These are phyloP conservation scores for Umbelopsis ramanniana DNA, from an alignment of 192 early-diverging fungal species.

Conservation along the genomic window DNA sequence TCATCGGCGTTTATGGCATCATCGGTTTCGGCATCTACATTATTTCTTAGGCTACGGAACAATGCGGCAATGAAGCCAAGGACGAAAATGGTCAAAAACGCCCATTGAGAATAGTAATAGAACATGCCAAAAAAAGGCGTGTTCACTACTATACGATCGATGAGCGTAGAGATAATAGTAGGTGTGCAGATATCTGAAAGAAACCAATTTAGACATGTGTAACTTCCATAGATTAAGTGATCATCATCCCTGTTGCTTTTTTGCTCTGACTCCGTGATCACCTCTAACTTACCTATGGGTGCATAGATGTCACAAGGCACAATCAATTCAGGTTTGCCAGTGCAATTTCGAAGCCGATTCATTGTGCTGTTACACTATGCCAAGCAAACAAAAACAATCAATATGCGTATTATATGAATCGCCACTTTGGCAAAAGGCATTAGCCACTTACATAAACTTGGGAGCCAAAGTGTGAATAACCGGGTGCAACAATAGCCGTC, in stretches of 20 bases:
- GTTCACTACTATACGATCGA: constrained; percentile 50
- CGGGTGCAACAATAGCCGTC: constrained; percentile 61
- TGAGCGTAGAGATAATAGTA: constrained; percentile 54
- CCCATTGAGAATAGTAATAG: constrained; percentile 61
- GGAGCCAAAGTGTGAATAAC: constrained; percentile 65
- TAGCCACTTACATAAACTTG: constrained; percentile 62
- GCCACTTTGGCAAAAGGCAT: not conserved
- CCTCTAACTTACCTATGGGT: constrained; percentile 42
- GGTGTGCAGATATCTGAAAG: constrained; percentile 57
- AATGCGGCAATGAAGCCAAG: constrained; percentile 46
- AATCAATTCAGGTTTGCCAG: constrained; percentile 51
- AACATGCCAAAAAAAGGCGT: constrained; percentile 58
- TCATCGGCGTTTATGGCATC: constrained; percentile 46
- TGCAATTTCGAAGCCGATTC: constrained; percentile 45
- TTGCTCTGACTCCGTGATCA: not conserved
- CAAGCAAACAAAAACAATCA: not conserved
- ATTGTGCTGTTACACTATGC: constrained; percentile 58
- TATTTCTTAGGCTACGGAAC: constrained; percentile 36
- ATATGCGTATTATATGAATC: not conserved
- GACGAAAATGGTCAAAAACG: constrained; percentile 49
- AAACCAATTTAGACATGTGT: constrained; percentile 1
- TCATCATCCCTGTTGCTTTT: constrained; percentile 5
- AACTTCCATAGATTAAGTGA: not conserved
- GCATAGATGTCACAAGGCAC: constrained; percentile 60
- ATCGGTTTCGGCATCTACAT: constrained; percentile 40